Conservation (phyloP, 495 filamentous ascomycete species). For the Penicillium ochrochloron region DNA sequence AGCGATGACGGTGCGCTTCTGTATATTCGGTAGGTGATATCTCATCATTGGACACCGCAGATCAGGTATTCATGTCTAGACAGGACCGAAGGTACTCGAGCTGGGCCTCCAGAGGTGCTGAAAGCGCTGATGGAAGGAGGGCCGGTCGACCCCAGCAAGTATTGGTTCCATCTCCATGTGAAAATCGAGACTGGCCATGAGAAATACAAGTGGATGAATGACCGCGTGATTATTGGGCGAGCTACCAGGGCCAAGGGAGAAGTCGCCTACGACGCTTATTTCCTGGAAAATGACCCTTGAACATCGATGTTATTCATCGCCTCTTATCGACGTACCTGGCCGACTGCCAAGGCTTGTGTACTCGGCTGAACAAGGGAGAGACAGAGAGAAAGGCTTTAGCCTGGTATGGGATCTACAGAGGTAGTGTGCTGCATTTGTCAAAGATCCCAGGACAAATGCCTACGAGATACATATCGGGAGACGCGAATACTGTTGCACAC, state of each 20-base stretch:
- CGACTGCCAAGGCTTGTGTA: not conserved
- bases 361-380: not conserved
- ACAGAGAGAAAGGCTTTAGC: no score
- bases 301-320: not conserved
- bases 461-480: not conserved
- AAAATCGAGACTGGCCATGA: conserved; percentile 40
- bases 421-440: no score
- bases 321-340: not conserved
- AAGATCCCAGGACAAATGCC: no score
- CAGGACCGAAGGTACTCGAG: conserved; percentile 36
- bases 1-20: conserved; percentile 36
- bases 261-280: conserved; percentile 40
- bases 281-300: conserved; percentile 31
- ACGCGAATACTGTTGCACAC: not conserved
- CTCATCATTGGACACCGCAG: not conserved
- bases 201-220: conserved; percentile 42
- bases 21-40: conserved; percentile 31
- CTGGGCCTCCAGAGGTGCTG: conserved; percentile 36
- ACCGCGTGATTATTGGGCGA: conserved; percentile 38
- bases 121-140: conserved; percentile 37
- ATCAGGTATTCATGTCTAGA: not conserved
- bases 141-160: conserved; percentile 32
- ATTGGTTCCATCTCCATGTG: conserved; percentile 41
- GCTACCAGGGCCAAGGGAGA: conserved; percentile 35
- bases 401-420: no score